Base-by-base conservation (phyloP, 192 early-diverging fungal species). In the Coemansia sp. region DNA sequence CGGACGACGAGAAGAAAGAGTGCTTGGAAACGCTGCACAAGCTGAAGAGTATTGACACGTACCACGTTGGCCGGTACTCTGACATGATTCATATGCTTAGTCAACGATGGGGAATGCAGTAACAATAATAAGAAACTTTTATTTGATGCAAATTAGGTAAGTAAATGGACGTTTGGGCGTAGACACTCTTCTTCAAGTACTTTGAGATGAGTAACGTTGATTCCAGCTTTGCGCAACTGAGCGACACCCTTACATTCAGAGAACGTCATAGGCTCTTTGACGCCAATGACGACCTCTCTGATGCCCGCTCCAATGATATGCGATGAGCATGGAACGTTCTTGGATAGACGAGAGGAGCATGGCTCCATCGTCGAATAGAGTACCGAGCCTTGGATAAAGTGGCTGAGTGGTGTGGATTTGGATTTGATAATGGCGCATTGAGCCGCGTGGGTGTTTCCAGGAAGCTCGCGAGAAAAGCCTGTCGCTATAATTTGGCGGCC, bases 361-460 rank as follows among this genome's bases (percentile, higher is more conserved):
- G 97, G 97, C 77, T 99, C 97, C 97, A 99, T 99, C 0, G 97
- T 99, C 19, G 95, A 93, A 72, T 97, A 99, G 70, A 96, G 92
- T 27, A 89, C 90, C 2, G 85, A 75, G 11, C 88, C 89, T 4
- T 19, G 59, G 37, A 83, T 72, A 67, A 74, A 37, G 27, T 68
- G 62, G 11, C 68, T 63, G 65, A 70, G 70, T 0, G 55, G 19
- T 25, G 76, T 62, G 29, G 44, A n/a, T 44, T 67, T 36, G 5
- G 97, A 83, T 78, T 99, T 99, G 45, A 80, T 55, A 6, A 99
- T 84, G 32, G 90, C 91, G 60, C 90, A 92, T 75, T 99, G 91
- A 68, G 97, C 96, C 6, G 98, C 95, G 71, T 99, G 98, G 5
- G 94, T 96, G 75, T 99, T 99, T 4, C 98, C 98, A 0, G 92